Conservation (phyloP, 192 early-diverging fungal genomes). For the Backusella parvicylindrica region DNA sequence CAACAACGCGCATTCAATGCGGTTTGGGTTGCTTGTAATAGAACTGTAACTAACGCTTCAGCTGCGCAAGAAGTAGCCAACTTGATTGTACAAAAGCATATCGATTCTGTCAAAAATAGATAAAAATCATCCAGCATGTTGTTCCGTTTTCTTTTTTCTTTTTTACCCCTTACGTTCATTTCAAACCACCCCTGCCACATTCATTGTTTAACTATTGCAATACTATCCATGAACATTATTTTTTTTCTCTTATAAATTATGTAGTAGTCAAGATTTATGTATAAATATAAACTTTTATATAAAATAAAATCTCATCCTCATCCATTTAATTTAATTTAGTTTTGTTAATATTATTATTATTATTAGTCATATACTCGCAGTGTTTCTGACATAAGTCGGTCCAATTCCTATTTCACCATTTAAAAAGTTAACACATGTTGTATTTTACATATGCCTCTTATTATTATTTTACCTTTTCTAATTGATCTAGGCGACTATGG, state of each 20-base stretch:
- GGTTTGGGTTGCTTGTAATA: slow-evolving; percentile 3
- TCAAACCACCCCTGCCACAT: neutral
- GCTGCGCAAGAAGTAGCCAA: slow-evolving; percentile 11
- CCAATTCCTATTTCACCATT: slow-evolving; percentile 26
- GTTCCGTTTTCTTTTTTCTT: neutral
- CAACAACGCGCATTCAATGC: slow-evolving; percentile 7
- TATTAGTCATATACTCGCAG: slow-evolving; percentile 20
- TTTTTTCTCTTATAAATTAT: slow-evolving; percentile 1
- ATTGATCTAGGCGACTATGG: slow-evolving; percentile 14
- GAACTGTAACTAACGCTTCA: neutral
- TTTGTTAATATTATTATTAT: neutral
- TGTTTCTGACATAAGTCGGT: slow-evolving; percentile 35
- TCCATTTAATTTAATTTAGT: neutral
- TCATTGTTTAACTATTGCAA: slow-evolving; percentile 8
- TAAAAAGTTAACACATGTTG: neutral
- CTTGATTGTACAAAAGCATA: slow-evolving; percentile 18
- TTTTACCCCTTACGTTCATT: neutral
- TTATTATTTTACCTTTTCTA: slow-evolving; percentile 3
- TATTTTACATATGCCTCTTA: neutral
- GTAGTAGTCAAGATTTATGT: neutral
- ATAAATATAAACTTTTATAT: slow-evolving; percentile 2
- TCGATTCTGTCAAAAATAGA: slow-evolving; percentile 12
- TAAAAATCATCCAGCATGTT: neutral
- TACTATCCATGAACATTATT: neutral
- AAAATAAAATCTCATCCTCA: slow-evolving; percentile 8